Evolutionary conservation across 2,329 filamentous ascomycete species (phyloP), one percentile per base, ranked within the genome.

Genomic region (Monosporascus sp.): DNA sequence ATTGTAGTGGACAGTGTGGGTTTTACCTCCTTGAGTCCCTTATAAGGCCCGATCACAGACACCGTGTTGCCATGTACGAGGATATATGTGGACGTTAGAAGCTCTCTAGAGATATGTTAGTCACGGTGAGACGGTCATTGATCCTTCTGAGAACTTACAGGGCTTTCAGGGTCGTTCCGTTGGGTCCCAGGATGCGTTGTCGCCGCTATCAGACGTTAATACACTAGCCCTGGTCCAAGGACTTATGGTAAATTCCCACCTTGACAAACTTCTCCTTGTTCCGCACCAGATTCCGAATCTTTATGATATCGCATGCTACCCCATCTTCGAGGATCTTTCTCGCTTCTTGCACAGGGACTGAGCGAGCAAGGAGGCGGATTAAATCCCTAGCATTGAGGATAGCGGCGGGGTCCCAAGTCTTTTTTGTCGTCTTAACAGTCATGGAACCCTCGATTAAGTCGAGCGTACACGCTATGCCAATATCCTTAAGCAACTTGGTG

Each of bases 261-360:
- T 99, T 99, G 50, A 96, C 90, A 66, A 97, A 99, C 53, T 91
- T 85, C 61, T 97, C 92, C 73, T 97, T 97, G 73, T 93, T 97
- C 58, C 89, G 82, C 27, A 97, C 91, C 48, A 97, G 79, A 66
- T 85, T 93, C 57, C 91, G 82, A 63, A 97, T 95, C 78, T 97
- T 97, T 77, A 99, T 93, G 54, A 99, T 87, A 72, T 99, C 94
- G 77, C 90, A 92, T 11, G 92, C 92, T 48, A 93, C 81, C 26
- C 87, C 91, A 70, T 99, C 94, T 47, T 97, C 88, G 54, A 99
- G 82, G 50, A 99, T 96, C 73, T 95, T 96, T 63, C 99, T 74
- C 3, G 94, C 94, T 76, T 97, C 91, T 6, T 91, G 91, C 1
- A 91, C 90, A 1, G 94, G 94, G 5, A 99, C 94, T 64, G 89